Evolutionary conservation across 2,329 filamentous ascomycete species (phyloP).

Genomic region (Sclerotinia sclerotiorum): DNA sequence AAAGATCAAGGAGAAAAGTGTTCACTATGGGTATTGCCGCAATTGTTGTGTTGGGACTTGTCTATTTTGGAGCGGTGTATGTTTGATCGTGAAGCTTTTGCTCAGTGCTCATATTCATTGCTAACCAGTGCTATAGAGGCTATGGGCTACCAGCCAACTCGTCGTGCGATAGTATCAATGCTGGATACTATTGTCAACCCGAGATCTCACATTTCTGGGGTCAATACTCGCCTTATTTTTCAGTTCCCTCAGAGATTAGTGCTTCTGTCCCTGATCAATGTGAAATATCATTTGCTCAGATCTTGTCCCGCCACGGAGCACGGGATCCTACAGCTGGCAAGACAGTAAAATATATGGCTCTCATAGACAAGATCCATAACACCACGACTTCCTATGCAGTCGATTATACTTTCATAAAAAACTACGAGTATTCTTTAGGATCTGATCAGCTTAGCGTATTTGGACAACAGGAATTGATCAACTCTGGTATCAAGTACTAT

Average conservation of each 20-base stretch:
- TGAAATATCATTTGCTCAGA: slow-evolving; percentile 73
- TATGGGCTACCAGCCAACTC: slow-evolving; percentile 22
- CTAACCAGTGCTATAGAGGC: slow-evolving; percentile 28
- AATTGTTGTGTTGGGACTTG: slow-evolving; percentile 30
- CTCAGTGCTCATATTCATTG: not conserved
- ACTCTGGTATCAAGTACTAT: slow-evolving; percentile 77
- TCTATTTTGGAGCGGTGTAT: slow-evolving; percentile 33
- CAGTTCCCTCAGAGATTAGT: slow-evolving; percentile 67
- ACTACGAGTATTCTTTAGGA: slow-evolving; percentile 71
- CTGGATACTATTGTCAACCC: slow-evolving; percentile 39
- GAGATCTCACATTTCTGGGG: slow-evolving; percentile 60
- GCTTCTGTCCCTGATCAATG: slow-evolving; percentile 63
- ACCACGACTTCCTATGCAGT: slow-evolving; percentile 55
- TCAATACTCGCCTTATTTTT: slow-evolving; percentile 84
- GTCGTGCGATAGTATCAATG: slow-evolving; percentile 37
- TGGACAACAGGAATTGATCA: slow-evolving; percentile 67
- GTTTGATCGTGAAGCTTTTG: slow-evolving; percentile 13
- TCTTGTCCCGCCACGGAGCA: slow-evolving; percentile 82
- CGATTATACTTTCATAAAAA: slow-evolving; percentile 67
- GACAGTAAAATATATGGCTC: slow-evolving; percentile 59
- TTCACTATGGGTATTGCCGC: slow-evolving; percentile 27
- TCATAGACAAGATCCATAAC: slow-evolving; percentile 65
- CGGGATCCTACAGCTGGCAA: slow-evolving; percentile 75
- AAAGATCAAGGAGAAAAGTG: slow-evolving; percentile 27
- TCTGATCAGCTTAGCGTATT: slow-evolving; percentile 67